phyloP scores from a whole-genome alignment of 2,329 filamentous ascomycete species.

The Trichoderma arundinaceum region DNA sequence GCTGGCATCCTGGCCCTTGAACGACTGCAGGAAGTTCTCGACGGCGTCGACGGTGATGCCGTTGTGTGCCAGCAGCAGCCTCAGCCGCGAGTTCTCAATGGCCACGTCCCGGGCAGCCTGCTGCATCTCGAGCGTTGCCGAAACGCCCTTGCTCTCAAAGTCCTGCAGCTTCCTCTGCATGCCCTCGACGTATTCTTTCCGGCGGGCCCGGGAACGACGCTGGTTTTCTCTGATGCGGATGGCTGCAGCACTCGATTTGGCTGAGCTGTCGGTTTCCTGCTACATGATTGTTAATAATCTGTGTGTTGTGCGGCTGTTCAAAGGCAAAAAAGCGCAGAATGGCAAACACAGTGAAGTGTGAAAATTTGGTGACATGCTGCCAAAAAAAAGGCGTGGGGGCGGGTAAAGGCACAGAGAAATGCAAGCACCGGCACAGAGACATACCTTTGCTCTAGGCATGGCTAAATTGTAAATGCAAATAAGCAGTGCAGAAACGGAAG shows the following conservation, averaged over 20 bases:
- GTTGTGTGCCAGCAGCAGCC: slow-evolving; percentile 49
- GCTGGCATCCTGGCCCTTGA: slow-evolving; percentile 42
- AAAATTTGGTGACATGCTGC: slow-evolving; percentile 30
- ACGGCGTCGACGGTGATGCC: slow-evolving; percentile 49
- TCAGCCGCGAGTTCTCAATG: slow-evolving; percentile 54
- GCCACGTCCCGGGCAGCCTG: slow-evolving; percentile 56
- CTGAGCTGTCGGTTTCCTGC: slow-evolving; percentile 31
- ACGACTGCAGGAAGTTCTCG: slow-evolving; percentile 48
- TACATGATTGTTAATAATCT: slow-evolving; percentile 1
- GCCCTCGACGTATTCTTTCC: slow-evolving; percentile 55
- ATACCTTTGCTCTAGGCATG: slow-evolving; percentile 38
- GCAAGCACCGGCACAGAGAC: slow-evolving; percentile 7
- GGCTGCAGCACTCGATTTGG: slow-evolving; percentile 43
- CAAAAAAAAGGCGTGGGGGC: slow-evolving; percentile 21
- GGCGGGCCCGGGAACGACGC: slow-evolving; percentile 58
- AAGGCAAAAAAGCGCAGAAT: slow-evolving; percentile 5
- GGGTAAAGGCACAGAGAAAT: not conserved
- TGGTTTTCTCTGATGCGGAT: slow-evolving; percentile 58
- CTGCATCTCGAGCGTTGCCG: slow-evolving; percentile 61
- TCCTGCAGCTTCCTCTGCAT: slow-evolving; percentile 54
- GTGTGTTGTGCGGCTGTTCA: not conserved
- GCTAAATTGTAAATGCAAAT: slow-evolving; percentile 1
- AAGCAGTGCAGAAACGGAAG: not conserved
- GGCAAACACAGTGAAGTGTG: not conserved
- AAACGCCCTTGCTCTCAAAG: slow-evolving; percentile 55